A percentile compares a stretch with the other conserved stretches of the same genome.
phyloP scores from a whole-genome alignment of 2,329 filamentous ascomycete species.

The Kalmusia sp. region DNA sequence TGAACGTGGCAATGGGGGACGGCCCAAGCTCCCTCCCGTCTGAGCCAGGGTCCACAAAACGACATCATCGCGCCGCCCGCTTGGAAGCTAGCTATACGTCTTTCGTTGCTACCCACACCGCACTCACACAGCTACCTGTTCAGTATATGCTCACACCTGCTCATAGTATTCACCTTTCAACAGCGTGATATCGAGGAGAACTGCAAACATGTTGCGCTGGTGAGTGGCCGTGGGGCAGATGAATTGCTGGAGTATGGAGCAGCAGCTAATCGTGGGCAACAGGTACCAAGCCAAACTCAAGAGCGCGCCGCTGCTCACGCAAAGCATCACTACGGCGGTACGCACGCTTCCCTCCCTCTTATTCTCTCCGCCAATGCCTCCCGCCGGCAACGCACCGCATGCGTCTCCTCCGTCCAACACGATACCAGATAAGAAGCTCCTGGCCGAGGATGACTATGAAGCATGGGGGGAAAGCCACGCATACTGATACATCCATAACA shows the following conservation, averaged over 20 bases:
- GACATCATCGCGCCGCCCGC: not conserved
- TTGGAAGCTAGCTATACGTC: not conserved
- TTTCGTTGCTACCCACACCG: not conserved
- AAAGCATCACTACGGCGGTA: constrained; percentile 84
- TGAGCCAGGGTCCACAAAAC: not conserved
- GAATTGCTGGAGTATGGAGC: not conserved
- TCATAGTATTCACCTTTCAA: not conserved
- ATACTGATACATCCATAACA: constrained; percentile 30
- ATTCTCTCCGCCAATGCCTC: not conserved
- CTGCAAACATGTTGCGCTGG: constrained; percentile 5
- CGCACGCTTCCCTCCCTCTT: constrained; percentile 3
- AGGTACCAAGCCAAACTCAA: constrained; percentile 89
- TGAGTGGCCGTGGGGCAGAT: not conserved
- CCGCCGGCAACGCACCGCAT: not conserved
- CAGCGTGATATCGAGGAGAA: not conserved
- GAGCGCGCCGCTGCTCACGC: constrained; percentile 83
- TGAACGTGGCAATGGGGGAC: no score
- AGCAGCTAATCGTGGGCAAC: constrained; percentile 10
- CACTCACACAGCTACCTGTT: not conserved
- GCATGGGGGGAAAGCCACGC: not conserved
- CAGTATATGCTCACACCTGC: not conserved
- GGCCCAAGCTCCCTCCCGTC: not conserved
- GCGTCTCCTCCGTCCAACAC: not conserved
- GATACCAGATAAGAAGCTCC: not conserved
- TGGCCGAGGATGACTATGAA: not conserved